phyloP scores from a whole-genome alignment of 352 stramenopile genomes.

The Globisporangium nodosum region DNA sequence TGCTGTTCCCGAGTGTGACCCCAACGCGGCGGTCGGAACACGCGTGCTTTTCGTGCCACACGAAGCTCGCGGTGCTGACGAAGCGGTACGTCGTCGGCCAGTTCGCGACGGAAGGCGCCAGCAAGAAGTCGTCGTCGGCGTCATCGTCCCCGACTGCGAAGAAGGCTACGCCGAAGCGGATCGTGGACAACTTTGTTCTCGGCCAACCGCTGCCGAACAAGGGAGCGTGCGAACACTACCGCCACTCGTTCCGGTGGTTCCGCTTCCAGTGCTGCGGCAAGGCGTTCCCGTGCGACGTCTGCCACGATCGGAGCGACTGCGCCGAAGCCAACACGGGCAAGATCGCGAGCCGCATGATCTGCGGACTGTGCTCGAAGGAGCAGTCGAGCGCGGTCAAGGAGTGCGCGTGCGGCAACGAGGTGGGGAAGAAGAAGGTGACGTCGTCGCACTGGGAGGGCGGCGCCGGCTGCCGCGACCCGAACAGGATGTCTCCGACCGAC shows the following conservation, averaged over 20 bases:
- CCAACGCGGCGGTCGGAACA: conserved; percentile 56
- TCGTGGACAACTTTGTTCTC: conserved; percentile 49
- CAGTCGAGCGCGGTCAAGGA: conserved; percentile 70
- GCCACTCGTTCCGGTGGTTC: conserved; percentile 78
- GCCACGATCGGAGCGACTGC: conserved; percentile 72
- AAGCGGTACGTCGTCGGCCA: conserved; percentile 50
- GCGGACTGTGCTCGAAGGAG: conserved; percentile 76
- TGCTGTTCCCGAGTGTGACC: conserved; percentile 42
- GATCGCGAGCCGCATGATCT: conserved; percentile 81
- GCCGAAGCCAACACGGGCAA: conserved; percentile 61
- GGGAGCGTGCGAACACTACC: conserved; percentile 73
- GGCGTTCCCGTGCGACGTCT: conserved; percentile 76
- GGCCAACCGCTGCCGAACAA: conserved; percentile 68
- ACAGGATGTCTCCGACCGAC: conserved; percentile 57
- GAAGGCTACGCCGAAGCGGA: conserved; percentile 25
- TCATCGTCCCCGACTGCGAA: conserved; percentile 17
- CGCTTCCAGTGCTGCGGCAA: conserved; percentile 84
- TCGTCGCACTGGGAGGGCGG: conserved; percentile 76
- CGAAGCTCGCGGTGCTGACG: conserved; percentile 63
- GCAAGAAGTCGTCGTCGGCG: conserved; percentile 1
- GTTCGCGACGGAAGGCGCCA: background rate
- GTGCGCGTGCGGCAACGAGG: conserved; percentile 70
- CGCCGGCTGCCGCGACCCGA: conserved; percentile 55
- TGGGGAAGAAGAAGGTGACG: conserved; percentile 38
- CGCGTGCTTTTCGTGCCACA: conserved; percentile 69